These are phyloP conservation scores for Angomonas ambiguus DNA, from an alignment of 208 protist genomes.

Conservation along the genomic window DNA sequence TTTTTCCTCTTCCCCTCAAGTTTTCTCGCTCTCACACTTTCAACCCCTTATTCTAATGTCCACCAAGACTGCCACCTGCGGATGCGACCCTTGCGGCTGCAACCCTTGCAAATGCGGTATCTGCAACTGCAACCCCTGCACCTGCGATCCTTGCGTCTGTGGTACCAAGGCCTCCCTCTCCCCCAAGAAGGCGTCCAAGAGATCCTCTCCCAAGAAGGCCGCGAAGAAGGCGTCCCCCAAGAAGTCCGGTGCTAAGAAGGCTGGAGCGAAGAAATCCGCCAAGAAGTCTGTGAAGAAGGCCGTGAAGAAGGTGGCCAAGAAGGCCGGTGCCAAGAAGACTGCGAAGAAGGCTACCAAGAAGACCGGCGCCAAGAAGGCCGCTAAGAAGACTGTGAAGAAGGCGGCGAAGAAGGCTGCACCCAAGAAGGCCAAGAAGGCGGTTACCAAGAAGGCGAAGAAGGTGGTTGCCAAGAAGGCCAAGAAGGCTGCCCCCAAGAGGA, in stretches of 20 bases:
- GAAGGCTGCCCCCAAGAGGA: conserved; percentile 25
- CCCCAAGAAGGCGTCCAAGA: background rate
- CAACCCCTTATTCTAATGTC: background rate
- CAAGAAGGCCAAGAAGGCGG: conserved; percentile 20
- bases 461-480: conserved; percentile 26
- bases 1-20: background rate
- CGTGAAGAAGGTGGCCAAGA: conserved; percentile 12
- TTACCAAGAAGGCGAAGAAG: conserved; percentile 6
- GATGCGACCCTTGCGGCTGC: background rate
- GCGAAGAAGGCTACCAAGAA: background rate
- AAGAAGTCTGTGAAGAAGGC: background rate
- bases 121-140: background rate
- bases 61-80: background rate
- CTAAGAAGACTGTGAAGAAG: conserved; percentile 20
- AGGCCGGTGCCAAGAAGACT: conserved; percentile 3
- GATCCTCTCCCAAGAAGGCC: conserved; percentile 8
- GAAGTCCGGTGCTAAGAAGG: background rate
- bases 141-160: background rate
- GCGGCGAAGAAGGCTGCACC: no score
- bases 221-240: conserved; percentile 13
- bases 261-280: conserved; percentile 2
- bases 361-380: conserved; percentile 17
- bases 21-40: background rate
- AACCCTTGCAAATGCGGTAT: background rate
- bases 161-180: background rate